Evolutionary conservation across 2,329 filamentous ascomycete genomes (phyloP).

Genomic region (Calonectria henricotiae): DNA sequence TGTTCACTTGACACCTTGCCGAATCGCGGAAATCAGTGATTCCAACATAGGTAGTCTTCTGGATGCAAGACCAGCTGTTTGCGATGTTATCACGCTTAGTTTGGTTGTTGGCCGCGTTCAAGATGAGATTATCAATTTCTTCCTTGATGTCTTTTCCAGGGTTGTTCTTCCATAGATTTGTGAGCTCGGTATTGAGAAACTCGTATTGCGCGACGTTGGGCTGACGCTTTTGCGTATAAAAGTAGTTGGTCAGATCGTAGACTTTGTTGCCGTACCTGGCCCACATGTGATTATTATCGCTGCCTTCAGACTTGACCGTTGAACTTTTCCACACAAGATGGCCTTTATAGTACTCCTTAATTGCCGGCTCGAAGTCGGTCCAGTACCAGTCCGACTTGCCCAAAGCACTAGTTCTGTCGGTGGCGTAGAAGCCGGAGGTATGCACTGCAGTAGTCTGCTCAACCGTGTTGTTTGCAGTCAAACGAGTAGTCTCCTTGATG

Average conservation of each 20-base stretch:
- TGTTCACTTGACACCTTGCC: conserved; percentile 86
- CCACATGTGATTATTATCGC: conserved; percentile 81
- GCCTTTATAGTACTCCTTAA: conserved; percentile 90
- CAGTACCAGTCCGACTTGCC: conserved; percentile 83
- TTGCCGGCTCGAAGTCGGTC: conserved; percentile 80
- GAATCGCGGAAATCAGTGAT: conserved; percentile 87
- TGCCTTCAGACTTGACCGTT: conserved; percentile 76
- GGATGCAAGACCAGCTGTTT: conserved; percentile 85
- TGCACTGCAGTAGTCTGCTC: conserved; percentile 74
- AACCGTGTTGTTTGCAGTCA: conserved; percentile 78
- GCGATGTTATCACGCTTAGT: conserved; percentile 67
- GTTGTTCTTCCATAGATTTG: conserved; percentile 79
- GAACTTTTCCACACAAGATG: conserved; percentile 81
- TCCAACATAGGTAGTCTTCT: conserved; percentile 89
- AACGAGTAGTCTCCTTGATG: conserved; percentile 68
- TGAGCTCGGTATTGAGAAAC: conserved; percentile 81
- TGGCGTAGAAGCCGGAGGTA: conserved; percentile 76
- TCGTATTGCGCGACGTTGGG: conserved; percentile 73
- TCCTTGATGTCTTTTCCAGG: conserved; percentile 84
- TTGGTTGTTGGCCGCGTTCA: conserved; percentile 63
- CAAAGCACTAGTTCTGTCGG: conserved; percentile 73
- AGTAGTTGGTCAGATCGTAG: conserved; percentile 95
- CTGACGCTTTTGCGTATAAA: conserved; percentile 78
- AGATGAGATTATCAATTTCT: conserved; percentile 73
- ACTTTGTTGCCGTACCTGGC: conserved; percentile 82